phyloP scores from a whole-genome alignment of 164 flowering plant species.

The Chimonanthus salicifolius region DNA sequence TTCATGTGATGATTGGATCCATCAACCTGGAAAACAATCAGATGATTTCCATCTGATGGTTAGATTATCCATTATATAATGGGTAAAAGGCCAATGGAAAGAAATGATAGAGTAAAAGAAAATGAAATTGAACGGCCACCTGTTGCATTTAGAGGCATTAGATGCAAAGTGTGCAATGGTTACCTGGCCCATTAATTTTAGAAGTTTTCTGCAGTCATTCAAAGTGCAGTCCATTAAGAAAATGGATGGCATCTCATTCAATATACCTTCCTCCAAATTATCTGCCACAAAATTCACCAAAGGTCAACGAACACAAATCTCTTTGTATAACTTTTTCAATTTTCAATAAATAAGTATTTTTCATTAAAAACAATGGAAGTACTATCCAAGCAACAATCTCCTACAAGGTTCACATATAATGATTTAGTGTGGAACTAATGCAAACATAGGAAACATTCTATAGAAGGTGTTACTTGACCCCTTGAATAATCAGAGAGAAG shows the following conservation, averaged over 20 bases:
- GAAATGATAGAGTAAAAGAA: too few species aligned
- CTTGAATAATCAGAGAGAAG: background rate
- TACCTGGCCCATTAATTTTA: slow-evolving; percentile 64
- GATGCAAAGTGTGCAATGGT: background rate
- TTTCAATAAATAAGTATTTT: background rate
- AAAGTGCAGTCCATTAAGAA: slow-evolving; percentile 82
- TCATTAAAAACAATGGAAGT: background rate
- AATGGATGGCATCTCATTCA: slow-evolving; percentile 51
- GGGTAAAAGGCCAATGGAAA: background rate
- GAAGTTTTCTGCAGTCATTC: slow-evolving; percentile 71
- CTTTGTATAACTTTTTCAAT: background rate
- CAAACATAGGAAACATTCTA: background rate
- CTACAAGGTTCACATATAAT: background rate
- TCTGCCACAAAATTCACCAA: slow-evolving; percentile 40
- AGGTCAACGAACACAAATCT: slow-evolving; percentile 9
- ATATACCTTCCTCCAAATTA: slow-evolving; percentile 19
- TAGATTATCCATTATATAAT: too few species aligned
- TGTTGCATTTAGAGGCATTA: background rate
- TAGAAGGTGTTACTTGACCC: background rate
- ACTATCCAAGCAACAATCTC: background rate
- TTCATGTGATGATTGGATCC: too few species aligned
- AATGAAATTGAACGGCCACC: background rate
- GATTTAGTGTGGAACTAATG: background rate
- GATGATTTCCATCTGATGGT: background rate
- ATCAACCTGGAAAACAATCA: background rate